Evolutionary conservation across 352 stramenopile species (phyloP).

Genomic region (Phytopythium aichiense): DNA sequence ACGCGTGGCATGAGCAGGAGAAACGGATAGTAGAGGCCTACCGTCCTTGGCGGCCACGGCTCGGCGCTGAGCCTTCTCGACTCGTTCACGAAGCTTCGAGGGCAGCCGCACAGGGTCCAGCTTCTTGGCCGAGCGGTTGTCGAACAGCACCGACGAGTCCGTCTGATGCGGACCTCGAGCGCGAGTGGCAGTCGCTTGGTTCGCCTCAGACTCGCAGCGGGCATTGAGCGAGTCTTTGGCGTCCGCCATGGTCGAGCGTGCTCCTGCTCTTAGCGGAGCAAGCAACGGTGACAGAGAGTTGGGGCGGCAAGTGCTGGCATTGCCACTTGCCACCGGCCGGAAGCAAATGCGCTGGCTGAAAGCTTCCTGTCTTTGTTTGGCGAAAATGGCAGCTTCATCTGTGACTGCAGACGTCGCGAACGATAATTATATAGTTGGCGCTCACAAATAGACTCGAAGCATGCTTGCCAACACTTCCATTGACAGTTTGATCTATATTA

Average conservation of each 20-base stretch:
- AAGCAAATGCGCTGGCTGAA: neutral
- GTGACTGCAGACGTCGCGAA: neutral
- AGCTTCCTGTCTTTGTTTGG: neutral
- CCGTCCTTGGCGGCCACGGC: conserved; percentile 63
- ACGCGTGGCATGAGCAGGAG: neutral
- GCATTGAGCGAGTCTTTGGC: neutral
- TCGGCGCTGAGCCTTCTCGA: conserved; percentile 59
- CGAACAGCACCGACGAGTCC: conserved; percentile 19
- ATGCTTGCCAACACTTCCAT: no score
- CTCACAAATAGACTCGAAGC: neutral
- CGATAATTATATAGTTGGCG: neutral
- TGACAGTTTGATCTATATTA: neutral
- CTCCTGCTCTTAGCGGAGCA: neutral
- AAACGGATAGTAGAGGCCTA: conserved; percentile 7
- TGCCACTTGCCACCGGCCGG: neutral
- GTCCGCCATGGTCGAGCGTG: neutral
- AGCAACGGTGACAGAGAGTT: neutral
- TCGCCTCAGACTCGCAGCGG: neutral
- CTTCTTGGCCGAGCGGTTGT: conserved; percentile 53
- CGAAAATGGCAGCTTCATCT: neutral
- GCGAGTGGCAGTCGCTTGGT: neutral
- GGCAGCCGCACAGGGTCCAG: conserved; percentile 59
- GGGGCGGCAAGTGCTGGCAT: neutral
- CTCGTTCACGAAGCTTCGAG: conserved; percentile 52
- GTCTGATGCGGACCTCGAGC: neutral